A percentile compares a stretch with the other conserved stretches of the same genome.
Evolutionary conservation across 345 rosid species (phyloP).

Genomic region (Moricandia arvensis): DNA sequence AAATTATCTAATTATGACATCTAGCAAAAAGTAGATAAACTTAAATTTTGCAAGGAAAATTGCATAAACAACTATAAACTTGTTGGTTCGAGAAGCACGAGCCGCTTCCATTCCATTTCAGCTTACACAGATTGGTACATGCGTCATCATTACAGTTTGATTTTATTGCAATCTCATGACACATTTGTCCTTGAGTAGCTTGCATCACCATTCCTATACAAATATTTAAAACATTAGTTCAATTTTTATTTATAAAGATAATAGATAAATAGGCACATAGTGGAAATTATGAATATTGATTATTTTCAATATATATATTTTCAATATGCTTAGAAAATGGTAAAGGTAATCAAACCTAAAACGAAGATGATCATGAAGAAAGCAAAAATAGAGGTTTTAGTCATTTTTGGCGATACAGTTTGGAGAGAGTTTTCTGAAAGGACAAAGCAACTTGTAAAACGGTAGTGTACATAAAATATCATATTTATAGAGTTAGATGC

Average conservation of each 20-base stretch:
- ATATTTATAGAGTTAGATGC: background rate
- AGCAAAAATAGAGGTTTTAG: background rate
- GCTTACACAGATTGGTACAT: background rate
- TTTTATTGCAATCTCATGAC: background rate
- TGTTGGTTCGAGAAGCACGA: background rate
- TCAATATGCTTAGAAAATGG: background rate
- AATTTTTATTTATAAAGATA: background rate
- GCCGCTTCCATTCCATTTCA: background rate
- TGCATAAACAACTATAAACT: background rate
- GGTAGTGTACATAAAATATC: background rate
- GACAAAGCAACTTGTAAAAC: background rate
- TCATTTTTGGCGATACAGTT: background rate
- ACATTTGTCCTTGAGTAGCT: background rate
- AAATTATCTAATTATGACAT: background rate
- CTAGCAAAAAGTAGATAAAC: background rate
- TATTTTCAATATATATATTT: background rate
- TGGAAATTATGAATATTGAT: background rate
- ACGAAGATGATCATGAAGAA: background rate
- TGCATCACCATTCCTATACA: background rate
- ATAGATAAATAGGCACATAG: background rate
- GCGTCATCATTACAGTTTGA: background rate
- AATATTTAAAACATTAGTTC: background rate
- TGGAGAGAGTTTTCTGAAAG: background rate
- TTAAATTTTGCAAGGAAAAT: background rate
- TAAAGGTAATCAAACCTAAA: background rate